phyloP scores from a whole-genome alignment of 139 green algal species.

The Asterochloris erici region DNA sequence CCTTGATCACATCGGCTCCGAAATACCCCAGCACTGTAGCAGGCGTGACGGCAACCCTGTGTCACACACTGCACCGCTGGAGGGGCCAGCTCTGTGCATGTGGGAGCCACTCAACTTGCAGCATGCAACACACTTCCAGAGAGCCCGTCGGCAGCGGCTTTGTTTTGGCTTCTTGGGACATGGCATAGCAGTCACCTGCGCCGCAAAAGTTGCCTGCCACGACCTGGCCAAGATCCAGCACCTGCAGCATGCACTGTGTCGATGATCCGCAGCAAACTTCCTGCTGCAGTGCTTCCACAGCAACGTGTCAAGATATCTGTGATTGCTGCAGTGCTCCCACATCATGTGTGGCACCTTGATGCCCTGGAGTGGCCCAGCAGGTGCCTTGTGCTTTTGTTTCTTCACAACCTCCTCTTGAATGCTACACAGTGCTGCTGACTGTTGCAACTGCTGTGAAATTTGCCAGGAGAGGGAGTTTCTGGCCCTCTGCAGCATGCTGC shows the following conservation, averaged over 20 bases:
- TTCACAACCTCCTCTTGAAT: too few relatives aligned
- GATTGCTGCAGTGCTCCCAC: not conserved
- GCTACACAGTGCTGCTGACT: too few relatives aligned
- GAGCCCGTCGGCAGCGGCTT: too few relatives aligned
- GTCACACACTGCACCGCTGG: too few relatives aligned
- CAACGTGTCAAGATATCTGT: not conserved
- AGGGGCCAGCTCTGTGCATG: too few relatives aligned
- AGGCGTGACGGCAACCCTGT: too few relatives aligned
- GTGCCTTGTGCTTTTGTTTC: not conserved
- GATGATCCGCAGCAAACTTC: not conserved
- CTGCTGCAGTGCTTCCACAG: not conserved
- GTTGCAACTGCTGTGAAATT: too few relatives aligned
- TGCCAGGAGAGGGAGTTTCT: too few relatives aligned
- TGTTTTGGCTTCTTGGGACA: too few relatives aligned
- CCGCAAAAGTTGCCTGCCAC: slow-evolving; percentile 74
- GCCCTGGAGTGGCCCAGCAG: slow-evolving; percentile 19
- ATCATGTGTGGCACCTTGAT: slow-evolving; percentile 12
- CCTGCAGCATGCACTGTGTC: slow-evolving; percentile 13
- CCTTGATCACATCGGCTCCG: slow-evolving; percentile 76
- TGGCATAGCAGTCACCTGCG: not conserved
- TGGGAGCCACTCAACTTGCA: too few relatives aligned
- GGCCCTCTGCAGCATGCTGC: too few relatives aligned
- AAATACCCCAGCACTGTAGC: slow-evolving; percentile 52
- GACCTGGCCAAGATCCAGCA: slow-evolving; percentile 72
- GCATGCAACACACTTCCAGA: too few relatives aligned